Conservation (phyloP, 2,329 filamentous ascomycete genomes). For the Arachnomyces sp. region DNA sequence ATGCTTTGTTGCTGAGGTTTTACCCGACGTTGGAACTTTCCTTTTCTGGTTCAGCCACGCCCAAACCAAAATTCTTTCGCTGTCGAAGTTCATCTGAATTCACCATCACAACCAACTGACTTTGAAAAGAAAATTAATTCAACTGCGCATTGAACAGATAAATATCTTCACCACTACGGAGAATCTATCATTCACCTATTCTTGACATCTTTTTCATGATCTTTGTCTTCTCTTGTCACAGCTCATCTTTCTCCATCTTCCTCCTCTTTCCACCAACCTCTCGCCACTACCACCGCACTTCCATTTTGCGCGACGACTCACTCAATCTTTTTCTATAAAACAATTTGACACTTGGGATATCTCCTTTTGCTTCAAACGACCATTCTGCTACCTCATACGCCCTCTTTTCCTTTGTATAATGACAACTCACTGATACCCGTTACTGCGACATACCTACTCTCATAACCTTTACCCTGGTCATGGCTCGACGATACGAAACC, state of each 20-base stretch:
- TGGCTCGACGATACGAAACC: conserved; percentile 60
- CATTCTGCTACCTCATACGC: conserved; percentile 5
- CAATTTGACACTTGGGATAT: conserved; percentile 10
- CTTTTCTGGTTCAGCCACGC: too few relatives aligned
- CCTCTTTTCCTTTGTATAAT: not conserved
- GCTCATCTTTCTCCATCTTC: conserved; percentile 1
- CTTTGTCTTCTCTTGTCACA: conserved; percentile 3
- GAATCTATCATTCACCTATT: too few relatives aligned
- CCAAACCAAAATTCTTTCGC: too few relatives aligned
- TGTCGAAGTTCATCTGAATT: too few relatives aligned
- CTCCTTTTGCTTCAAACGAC: conserved; percentile 14
- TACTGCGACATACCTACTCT: conserved; percentile 12
- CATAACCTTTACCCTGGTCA: conserved; percentile 19
- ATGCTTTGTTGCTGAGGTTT: too few relatives aligned
- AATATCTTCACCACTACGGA: too few relatives aligned
- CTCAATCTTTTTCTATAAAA: conserved; percentile 8
- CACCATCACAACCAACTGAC: too few relatives aligned
- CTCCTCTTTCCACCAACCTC: not conserved
- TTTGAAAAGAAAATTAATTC: too few relatives aligned
- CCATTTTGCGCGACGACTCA: too few relatives aligned
- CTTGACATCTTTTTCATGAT: conserved; percentile 2
- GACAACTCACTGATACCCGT: conserved; percentile 9
- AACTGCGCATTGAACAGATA: too few relatives aligned
- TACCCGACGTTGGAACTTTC: too few relatives aligned
- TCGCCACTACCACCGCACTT: conserved; percentile 1